Percentiles rank a stretch among this genome's conserved stretches.
phyloP scores from a whole-genome alignment of 2,329 filamentous ascomycete species.

The Juglanconis juglandina region DNA sequence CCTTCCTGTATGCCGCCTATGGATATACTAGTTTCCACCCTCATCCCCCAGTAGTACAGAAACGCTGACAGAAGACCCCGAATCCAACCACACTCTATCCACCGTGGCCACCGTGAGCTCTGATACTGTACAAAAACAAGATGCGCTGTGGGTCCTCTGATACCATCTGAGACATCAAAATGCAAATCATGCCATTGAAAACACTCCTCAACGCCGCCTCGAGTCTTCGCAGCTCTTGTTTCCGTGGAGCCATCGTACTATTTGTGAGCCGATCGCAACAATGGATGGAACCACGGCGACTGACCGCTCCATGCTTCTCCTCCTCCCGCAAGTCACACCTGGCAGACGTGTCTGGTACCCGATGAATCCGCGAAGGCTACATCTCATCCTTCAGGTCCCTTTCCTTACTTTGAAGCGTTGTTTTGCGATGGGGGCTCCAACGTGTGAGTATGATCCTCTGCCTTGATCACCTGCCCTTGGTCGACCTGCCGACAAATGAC shows the following conservation, averaged over 20 bases:
- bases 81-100: background rate
- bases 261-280: background rate
- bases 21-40: background rate
- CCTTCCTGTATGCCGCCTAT: background rate
- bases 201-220: background rate
- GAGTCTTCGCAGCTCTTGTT: background rate
- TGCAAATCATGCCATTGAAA: background rate
- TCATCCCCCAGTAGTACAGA: background rate
- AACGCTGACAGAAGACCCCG: background rate
- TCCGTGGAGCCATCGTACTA: background rate
- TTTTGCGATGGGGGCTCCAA: slow-evolving; percentile 66
- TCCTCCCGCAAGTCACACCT: background rate
- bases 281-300: background rate
- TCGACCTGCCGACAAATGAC: slow-evolving; percentile 78
- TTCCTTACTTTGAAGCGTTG: slow-evolving; percentile 23
- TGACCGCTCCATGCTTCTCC: background rate
- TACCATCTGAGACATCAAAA: slow-evolving; percentile 3
- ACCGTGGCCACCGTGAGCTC: background rate
- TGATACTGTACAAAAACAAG: background rate
- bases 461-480: slow-evolving; percentile 65
- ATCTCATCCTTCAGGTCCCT: background rate
- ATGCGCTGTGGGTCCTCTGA: slow-evolving; percentile 4
- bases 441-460: slow-evolving; percentile 77
- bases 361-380: background rate
- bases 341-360: background rate